Evolutionary conservation across 2,329 filamentous ascomycete species (phyloP).

Genomic region (Phyllosticta paracitricarpa): DNA sequence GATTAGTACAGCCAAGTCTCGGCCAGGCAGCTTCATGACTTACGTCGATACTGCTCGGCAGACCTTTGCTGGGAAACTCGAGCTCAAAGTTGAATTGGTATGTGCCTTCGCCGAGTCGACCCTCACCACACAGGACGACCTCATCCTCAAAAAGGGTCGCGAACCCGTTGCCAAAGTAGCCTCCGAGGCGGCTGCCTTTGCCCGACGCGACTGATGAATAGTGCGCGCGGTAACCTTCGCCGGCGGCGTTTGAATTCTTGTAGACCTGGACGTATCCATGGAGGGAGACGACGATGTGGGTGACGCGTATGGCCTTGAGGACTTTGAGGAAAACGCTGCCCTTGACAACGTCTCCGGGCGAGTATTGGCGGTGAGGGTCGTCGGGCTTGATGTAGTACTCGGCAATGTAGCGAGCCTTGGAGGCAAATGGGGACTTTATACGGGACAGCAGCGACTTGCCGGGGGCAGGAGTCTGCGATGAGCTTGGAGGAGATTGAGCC

Average conservation of each 20-base stretch:
- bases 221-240: constrained; percentile 41
- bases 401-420: constrained; percentile 54
- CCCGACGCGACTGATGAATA: constrained; percentile 43
- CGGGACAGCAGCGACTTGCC: constrained; percentile 39
- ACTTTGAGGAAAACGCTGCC: constrained; percentile 65
- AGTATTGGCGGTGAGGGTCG: constrained; percentile 69
- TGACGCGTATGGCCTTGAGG: constrained; percentile 65
- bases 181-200: constrained; percentile 40
- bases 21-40: constrained; percentile 22
- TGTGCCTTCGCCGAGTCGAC: constrained; percentile 59
- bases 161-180: constrained; percentile 65
- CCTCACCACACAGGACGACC: constrained; percentile 68
- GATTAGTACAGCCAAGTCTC: constrained; percentile 12
- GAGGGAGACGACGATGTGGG: constrained; percentile 67
- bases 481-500: constrained; percentile 7
- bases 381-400: constrained; percentile 71
- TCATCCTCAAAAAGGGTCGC: constrained; percentile 79
- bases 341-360: constrained; percentile 62
- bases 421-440: constrained; percentile 46
- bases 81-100: constrained; percentile 75
- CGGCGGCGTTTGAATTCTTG: constrained; percentile 55
- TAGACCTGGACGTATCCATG: constrained; percentile 73
- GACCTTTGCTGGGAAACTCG: constrained; percentile 55
- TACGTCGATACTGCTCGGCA: constrained; percentile 94
- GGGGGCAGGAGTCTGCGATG: constrained; percentile 4